Conservation (phyloP, 139 green algal genomes). For the Astrephomene gubernaculifera region DNA sequence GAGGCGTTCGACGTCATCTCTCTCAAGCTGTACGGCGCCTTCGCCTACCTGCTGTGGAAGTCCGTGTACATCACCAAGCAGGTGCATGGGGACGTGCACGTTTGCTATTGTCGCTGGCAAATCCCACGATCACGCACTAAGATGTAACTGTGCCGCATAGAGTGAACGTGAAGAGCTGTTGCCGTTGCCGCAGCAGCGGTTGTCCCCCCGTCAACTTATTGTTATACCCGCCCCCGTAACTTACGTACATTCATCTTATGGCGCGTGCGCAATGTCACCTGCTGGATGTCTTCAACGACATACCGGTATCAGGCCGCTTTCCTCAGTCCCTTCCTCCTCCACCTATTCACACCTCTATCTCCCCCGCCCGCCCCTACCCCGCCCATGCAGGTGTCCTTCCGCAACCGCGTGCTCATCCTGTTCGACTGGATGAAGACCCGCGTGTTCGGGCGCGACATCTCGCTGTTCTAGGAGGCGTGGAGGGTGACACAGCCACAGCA, state of each 20-base stretch:
- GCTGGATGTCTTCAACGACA: too few species aligned
- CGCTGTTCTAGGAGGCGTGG: slow-evolving; percentile 24
- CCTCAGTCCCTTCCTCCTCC: not conserved
- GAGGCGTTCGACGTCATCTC: slow-evolving; percentile 42
- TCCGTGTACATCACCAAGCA: slow-evolving; percentile 89
- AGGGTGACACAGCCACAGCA: not conserved
- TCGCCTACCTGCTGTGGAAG: slow-evolving; percentile 75
- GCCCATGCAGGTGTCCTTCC: slow-evolving; percentile 71
- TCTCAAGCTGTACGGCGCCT: slow-evolving; percentile 58
- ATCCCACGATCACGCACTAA: too few species aligned
- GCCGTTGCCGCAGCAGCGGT: too few species aligned
- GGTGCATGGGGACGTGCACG: slow-evolving; percentile 34
- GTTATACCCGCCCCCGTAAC: too few species aligned
- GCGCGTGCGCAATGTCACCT: too few species aligned
- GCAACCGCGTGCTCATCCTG: slow-evolving; percentile 85
- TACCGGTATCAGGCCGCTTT: too few species aligned
- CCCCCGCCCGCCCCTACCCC: not conserved
- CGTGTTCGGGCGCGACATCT: slow-evolving; percentile 44
- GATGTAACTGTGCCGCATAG: too few species aligned
- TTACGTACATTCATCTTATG: too few species aligned
- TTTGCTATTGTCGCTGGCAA: too few species aligned
- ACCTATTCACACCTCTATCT: not conserved
- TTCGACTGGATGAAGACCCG: slow-evolving; percentile 65
- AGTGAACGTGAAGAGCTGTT: too few species aligned
- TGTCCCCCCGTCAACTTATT: too few species aligned